phyloP scores from a whole-genome alignment of 495 filamentous ascomycete species.

The Trichoderma virens region DNA sequence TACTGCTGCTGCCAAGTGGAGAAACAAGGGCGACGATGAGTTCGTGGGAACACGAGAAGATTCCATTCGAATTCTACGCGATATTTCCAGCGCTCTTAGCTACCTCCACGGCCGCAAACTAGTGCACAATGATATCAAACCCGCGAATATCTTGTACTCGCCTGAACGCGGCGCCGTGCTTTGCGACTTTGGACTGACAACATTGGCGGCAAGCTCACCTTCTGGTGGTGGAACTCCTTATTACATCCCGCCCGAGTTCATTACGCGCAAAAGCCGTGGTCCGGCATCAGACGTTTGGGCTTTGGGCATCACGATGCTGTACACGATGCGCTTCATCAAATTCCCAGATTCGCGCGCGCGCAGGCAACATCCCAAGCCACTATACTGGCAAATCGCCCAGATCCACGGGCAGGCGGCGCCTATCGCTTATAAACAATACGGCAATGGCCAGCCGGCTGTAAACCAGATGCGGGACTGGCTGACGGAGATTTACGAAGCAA shows the following conservation, averaged over 20 bases:
- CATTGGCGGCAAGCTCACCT: constrained; percentile 27
- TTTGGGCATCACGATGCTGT: constrained; percentile 42
- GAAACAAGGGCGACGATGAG: constrained; percentile 27
- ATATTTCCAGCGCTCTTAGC: constrained; percentile 36
- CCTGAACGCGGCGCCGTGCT: constrained; percentile 41
- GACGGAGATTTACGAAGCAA: constrained; percentile 31
- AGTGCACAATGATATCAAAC: constrained; percentile 46
- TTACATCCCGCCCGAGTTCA: constrained; percentile 44
- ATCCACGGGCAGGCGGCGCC: constrained; percentile 20
- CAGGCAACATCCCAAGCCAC: constrained; percentile 31
- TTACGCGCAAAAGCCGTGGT: constrained; percentile 37
- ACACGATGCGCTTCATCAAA: constrained; percentile 36
- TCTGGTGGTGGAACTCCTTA: constrained; percentile 42
- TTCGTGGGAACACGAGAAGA: constrained; percentile 34
- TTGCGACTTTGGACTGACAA: constrained; percentile 42
- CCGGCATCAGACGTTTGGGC: constrained; percentile 42
- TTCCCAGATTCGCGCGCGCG: constrained; percentile 39
- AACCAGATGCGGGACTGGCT: constrained; percentile 41
- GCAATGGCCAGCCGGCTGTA: constrained; percentile 24
- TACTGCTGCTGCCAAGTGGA: constrained; percentile 32
- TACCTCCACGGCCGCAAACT: constrained; percentile 38
- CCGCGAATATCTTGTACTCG: constrained; percentile 45
- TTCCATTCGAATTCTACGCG: constrained; percentile 36
- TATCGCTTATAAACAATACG: constrained; percentile 13
- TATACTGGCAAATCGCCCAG: constrained; percentile 42